Base-by-base conservation (phyloP, 345 rosid species). In the Pugionium cornutum region DNA sequence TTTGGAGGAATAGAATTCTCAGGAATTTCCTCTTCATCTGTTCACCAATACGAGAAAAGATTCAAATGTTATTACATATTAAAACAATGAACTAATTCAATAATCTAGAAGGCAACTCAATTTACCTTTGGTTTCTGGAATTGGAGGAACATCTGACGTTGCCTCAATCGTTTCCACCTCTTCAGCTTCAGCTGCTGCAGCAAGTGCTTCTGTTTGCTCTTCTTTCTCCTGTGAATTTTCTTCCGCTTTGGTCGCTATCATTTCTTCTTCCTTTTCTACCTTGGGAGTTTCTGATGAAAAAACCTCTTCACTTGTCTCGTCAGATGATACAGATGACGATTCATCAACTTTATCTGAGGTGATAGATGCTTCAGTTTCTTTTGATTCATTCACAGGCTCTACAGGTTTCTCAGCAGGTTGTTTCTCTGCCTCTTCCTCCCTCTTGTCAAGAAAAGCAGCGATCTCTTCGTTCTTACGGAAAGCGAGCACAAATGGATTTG, bases 401-500 rank as follows among this genome's bases (percentile, higher is more conserved):
- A 46, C 75, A 33, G 70, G 42, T 50, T 57, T 58, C 64, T 64
- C 66, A 36, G 59, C 75, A 66, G 63, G 58, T 76, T 80, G 71
- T 68, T 69, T 77, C 45, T 53, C 57, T 49, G 76, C 76, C 72
- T 83, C 86, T 78, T 80, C 81, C 68, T 83, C 88, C 79, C 87
- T 82, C 68, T 81, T 80, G 39, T 89, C 87, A 79, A 92, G 77
- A 82, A 84, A 86, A 9, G 88, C 66, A 51, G 98, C 77, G 43
- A 88, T 85, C 36, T 88, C 96, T 76, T 80, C 76, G 67, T 88
- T 89, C 63, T 85, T 71, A 41, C 82, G 86, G 76, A 89, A 89
- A 18, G 96, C 97, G 69, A 86, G 62, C 54, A 81, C 65, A 76
- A 89, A 89, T 1, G 98, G 91, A 70, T 89, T 92, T 3, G 94